Conservation (phyloP, 306 rosid species). For the Acacia confusa region DNA sequence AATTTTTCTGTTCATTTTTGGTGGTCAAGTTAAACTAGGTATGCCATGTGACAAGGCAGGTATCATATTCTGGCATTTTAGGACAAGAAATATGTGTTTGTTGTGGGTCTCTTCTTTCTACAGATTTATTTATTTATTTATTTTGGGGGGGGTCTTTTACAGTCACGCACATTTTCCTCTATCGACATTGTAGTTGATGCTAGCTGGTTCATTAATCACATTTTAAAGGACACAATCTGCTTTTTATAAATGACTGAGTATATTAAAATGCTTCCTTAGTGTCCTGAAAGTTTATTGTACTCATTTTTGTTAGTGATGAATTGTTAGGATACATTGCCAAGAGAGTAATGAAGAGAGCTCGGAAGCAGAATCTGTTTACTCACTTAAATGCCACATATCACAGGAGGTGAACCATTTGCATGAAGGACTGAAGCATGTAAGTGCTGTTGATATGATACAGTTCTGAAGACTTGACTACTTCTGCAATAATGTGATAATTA, state of each 20-base stretch:
- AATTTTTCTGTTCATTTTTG: background rate
- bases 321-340: constrained; percentile 77
- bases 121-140: no score
- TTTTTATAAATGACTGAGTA: background rate
- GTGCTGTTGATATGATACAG: constrained; percentile 30
- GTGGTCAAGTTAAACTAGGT: background rate
- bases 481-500: background rate
- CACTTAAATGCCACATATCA: constrained; percentile 98
- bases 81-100: constrained; percentile 8
- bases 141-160: background rate
- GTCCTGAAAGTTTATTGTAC: constrained; percentile 22
- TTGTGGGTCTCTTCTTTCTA: background rate
- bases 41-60: background rate
- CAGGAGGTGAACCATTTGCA: constrained; percentile 98
- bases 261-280: constrained; percentile 15
- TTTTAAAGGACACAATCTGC: constrained; percentile 2
- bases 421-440: constrained; percentile 97
- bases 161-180: background rate
- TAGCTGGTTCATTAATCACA: constrained; percentile 18
- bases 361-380: constrained; percentile 90
- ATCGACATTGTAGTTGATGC: constrained; percentile 10
- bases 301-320: constrained; percentile 35
- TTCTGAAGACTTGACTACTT: constrained; percentile 11
- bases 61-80: background rate
- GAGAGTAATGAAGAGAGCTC: constrained; percentile 99